phyloP scores from a whole-genome alignment of 2,329 filamentous ascomycete genomes.

The Coniochaeta sp. region DNA sequence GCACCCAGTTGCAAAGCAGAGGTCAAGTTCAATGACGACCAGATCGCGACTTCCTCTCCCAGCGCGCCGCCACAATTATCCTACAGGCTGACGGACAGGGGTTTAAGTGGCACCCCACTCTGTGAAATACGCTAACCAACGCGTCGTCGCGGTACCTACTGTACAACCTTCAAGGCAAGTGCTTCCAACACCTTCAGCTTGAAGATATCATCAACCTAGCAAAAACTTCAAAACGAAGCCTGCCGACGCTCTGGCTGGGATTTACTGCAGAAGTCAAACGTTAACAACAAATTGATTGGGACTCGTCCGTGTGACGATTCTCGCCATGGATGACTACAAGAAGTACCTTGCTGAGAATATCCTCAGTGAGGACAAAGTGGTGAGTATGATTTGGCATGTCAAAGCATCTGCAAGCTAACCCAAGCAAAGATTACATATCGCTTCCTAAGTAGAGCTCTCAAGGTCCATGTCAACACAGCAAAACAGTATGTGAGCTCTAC shows the following conservation, averaged over 20 bases:
- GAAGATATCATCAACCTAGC: no score
- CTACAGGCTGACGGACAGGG: background rate
- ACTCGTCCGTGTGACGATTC: background rate
- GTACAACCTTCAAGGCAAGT: no score
- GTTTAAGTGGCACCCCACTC: background rate
- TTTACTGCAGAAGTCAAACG: background rate
- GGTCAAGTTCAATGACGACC: background rate
- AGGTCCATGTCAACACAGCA: constrained; percentile 77
- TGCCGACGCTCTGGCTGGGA: background rate
- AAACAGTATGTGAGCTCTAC: constrained; percentile 61
- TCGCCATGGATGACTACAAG: constrained; percentile 53
- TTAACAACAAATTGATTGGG: background rate
- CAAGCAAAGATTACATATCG: constrained; percentile 72
- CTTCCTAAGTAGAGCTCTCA: constrained; percentile 70
- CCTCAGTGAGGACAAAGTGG: constrained; percentile 66
- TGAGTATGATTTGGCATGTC: constrained; percentile 30
- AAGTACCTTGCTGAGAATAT: constrained; percentile 70
- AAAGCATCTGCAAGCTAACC: background rate
- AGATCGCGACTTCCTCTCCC: background rate
- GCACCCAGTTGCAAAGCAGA: background rate
- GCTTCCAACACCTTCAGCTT: no score
- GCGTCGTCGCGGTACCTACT: background rate
- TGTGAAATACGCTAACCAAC: background rate
- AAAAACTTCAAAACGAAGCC: no score
- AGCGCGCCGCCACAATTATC: background rate